Percentiles rank a stretch among this genome's conserved stretches.
phyloP scores from a whole-genome alignment of 2,329 filamentous ascomycete species.

The Aspergillus aculeatus region DNA sequence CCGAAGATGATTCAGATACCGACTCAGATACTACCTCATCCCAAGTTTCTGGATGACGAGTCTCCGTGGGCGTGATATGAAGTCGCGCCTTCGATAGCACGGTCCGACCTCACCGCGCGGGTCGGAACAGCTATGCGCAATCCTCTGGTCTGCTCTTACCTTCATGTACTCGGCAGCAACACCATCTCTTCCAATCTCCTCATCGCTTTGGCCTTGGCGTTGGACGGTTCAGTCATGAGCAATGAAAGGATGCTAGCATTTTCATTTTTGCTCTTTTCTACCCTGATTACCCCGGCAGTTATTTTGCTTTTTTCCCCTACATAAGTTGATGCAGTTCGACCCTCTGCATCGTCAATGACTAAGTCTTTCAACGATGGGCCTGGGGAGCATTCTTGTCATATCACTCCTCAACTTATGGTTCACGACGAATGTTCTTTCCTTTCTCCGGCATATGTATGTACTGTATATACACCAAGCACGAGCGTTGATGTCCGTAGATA shows the following conservation, averaged over 20 bases:
- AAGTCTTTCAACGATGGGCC: background rate
- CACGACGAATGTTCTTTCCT: background rate
- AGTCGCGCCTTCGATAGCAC: background rate
- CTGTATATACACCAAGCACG: constrained; percentile 9
- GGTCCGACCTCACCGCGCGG: background rate
- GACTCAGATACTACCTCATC: constrained; percentile 35
- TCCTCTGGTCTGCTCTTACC: background rate
- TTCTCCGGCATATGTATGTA: constrained; percentile 5
- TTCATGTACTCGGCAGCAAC: background rate
- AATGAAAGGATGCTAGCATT: constrained; percentile 18
- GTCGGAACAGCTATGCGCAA: background rate
- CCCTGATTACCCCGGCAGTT: background rate
- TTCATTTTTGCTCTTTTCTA: constrained; percentile 10
- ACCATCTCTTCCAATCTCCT: background rate
- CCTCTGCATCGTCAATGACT: background rate
- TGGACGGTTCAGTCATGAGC: constrained; percentile 15
- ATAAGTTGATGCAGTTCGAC: background rate
- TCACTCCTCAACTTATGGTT: background rate
- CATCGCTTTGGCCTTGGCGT: constrained; percentile 13
- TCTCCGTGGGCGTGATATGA: background rate
- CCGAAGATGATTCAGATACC: constrained; percentile 63
- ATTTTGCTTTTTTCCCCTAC: background rate
- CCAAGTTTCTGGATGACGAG: constrained; percentile 20
- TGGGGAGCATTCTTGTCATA: background rate
- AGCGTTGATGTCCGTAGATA: constrained; percentile 1